Percentiles rank a stretch among this genome's conserved stretches.
Evolutionary conservation across 495 filamentous ascomycete species (phyloP).

Genomic region (Cercophora newfieldiana): DNA sequence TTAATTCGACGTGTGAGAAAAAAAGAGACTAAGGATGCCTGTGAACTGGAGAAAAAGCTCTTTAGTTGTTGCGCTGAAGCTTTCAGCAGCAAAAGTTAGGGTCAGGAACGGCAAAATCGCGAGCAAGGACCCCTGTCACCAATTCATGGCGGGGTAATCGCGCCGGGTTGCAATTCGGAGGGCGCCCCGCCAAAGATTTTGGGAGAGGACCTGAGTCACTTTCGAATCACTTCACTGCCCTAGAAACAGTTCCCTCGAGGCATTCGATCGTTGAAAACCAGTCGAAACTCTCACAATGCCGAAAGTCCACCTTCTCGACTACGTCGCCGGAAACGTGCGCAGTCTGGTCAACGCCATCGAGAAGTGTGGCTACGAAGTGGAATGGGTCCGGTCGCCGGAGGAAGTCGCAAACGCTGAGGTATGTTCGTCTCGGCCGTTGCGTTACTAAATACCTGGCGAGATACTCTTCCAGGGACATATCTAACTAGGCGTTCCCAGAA

Average conservation of each 20-base stretch:
- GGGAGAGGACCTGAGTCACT: conserved; percentile 25
- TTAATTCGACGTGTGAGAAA: background rate
- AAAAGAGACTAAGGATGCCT: background rate
- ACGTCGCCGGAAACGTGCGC: conserved; percentile 79
- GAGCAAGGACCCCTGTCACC: background rate
- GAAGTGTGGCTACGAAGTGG: conserved; percentile 85
- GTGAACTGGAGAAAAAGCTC: background rate
- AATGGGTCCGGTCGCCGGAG: conserved; percentile 84
- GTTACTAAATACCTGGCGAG: background rate
- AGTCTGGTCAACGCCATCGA: conserved; percentile 97
- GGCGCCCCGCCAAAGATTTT: conserved; percentile 8
- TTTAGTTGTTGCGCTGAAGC: conserved; percentile 5
- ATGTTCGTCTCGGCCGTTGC: conserved; percentile 24
- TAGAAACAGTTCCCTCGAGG: background rate
- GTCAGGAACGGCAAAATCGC: conserved; percentile 26
- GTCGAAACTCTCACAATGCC: conserved; percentile 60
- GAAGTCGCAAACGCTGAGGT: conserved; percentile 86
- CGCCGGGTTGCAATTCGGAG: conserved; percentile 13
- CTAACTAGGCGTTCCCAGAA: conserved; percentile 49
- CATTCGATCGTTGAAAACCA: background rate
- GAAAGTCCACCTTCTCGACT: conserved; percentile 86
- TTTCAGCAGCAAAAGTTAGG: conserved; percentile 26
- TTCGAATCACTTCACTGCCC: background rate
- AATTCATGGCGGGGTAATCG: conserved; percentile 9
- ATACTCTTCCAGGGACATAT: background rate